phyloP scores from a whole-genome alignment of 768 basidiomycete genomes.

The Tricholoma furcatifolium region DNA sequence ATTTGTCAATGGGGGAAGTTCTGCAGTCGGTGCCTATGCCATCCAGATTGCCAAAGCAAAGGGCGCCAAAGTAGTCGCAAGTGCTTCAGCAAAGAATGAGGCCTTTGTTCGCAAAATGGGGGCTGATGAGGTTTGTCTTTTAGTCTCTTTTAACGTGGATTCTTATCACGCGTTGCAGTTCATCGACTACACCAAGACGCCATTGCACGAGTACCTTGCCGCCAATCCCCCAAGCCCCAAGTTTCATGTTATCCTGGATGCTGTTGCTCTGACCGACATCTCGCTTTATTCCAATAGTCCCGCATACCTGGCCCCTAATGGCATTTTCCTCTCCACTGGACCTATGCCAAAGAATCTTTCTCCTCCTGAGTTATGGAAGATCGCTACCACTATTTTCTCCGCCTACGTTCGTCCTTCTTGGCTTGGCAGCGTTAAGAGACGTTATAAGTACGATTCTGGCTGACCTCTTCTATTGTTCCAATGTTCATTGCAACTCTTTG shows the following conservation, averaged over 20 bases:
- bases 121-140: slow-evolving; percentile 56
- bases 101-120: slow-evolving; percentile 57
- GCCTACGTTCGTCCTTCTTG: slow-evolving; percentile 38
- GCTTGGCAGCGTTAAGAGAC: slow-evolving; percentile 52
- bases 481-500: not conserved
- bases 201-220: slow-evolving; percentile 45
- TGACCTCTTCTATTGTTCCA: not conserved
- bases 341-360: slow-evolving; percentile 35
- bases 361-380: slow-evolving; percentile 29
- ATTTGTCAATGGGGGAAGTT: slow-evolving; percentile 71
- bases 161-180: slow-evolving; percentile 33
- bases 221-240: slow-evolving; percentile 45
- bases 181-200: slow-evolving; percentile 58
- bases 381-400: slow-evolving; percentile 31
- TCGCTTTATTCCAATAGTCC: slow-evolving; percentile 48
- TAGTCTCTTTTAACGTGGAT: not conserved
- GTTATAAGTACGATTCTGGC: slow-evolving; percentile 39
- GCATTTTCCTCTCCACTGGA: slow-evolving; percentile 53
- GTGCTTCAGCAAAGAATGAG: slow-evolving; percentile 60
- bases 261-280: slow-evolving; percentile 48
- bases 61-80: slow-evolving; percentile 57
- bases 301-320: slow-evolving; percentile 54
- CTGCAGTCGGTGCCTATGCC: slow-evolving; percentile 65
- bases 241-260: slow-evolving; percentile 61
- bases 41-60: slow-evolving; percentile 71